phyloP scores from a whole-genome alignment of 2,329 filamentous ascomycete genomes.

The Talaromyces sp. region DNA sequence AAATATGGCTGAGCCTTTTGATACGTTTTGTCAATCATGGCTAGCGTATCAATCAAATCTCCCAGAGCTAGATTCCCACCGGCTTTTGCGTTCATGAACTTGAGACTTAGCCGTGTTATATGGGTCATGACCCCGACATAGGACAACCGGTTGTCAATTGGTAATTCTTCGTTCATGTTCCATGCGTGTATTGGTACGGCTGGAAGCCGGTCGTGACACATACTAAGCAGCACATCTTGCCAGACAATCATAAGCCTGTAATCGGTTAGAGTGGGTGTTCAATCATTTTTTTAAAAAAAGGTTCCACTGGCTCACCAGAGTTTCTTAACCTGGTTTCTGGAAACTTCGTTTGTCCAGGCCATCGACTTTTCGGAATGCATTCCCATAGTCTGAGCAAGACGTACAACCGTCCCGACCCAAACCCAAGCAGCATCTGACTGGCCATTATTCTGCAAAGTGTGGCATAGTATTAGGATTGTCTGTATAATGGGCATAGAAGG shows the following conservation, averaged over 20 bases:
- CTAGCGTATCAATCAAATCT: too few relatives aligned
- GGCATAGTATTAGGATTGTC: constrained; percentile 52
- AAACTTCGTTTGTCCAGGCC: constrained; percentile 11
- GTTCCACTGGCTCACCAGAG: background rate
- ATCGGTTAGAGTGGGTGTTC: constrained; percentile 10
- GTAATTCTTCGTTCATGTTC: too few relatives aligned
- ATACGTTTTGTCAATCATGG: too few relatives aligned
- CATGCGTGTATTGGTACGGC: too few relatives aligned
- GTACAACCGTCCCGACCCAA: constrained; percentile 26
- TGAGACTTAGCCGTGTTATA: too few relatives aligned
- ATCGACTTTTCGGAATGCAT: constrained; percentile 32
- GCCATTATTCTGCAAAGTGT: constrained; percentile 35
- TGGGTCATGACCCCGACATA: too few relatives aligned
- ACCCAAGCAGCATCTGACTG: constrained; percentile 30
- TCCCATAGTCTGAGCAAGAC: constrained; percentile 30
- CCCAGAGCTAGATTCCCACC: too few relatives aligned
- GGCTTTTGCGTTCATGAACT: too few relatives aligned
- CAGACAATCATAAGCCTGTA: constrained; percentile 29
- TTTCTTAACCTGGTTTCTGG: background rate
- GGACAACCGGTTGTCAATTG: too few relatives aligned
- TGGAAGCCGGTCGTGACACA: constrained; percentile 30
- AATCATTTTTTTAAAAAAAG: background rate
- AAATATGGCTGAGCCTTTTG: constrained; percentile 40
- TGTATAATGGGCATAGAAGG: constrained; percentile 54
- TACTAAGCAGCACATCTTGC: constrained; percentile 31